Base-by-base conservation (phyloP, 805 yeast species). In the Debaryomyces tyrocola region DNA sequence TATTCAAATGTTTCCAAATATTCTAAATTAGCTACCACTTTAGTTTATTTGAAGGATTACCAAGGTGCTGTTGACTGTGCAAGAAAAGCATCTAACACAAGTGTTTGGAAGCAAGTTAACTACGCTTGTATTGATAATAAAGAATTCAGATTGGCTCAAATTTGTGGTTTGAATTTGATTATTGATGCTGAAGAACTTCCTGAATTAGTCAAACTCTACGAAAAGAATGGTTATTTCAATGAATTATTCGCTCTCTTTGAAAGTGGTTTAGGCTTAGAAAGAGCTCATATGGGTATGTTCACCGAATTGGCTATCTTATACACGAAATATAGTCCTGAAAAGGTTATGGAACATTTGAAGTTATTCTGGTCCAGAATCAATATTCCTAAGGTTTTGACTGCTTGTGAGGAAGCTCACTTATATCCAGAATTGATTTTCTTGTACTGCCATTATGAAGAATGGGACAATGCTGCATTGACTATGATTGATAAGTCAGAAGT, bases 241-340 rank as follows among this genome's bases (percentile, higher is more conserved):
- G 96, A 94, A 75, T 78, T 94, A 54, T 88, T 92, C 53, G 82
- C 97, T 14, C 80, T 94, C 60, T 90, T 94, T 60, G 99, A 94
- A 70, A 92, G 90, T 59, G 98, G 98, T 54, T 79, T 94, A 49
- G 95, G 96, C 36, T 79, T 94, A 57, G 99, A 94, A 76, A 87
- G 99, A 67, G 99, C 99, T 33, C 99, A 94, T 66, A 94, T 94
- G 99, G 99, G 98, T 58, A 92, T 94, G 97, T 94, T 94, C 67
- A 94, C 99, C 9, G 97, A 91, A 70, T 79, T 94, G 58, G 96
- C 98, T 18, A 78, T 88, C 40, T 76, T 94, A 57, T 94, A 92
- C 74, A 80, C 95, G 54, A 92, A 91, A 67, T 94, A 91, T 71
- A 81, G 83, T 51, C 96, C 97, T 24, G 87, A 83, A 43, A 86